These are phyloP conservation scores for Phytomonas sp. DNA, from an alignment of 208 protist species.

Conservation along the genomic window DNA sequence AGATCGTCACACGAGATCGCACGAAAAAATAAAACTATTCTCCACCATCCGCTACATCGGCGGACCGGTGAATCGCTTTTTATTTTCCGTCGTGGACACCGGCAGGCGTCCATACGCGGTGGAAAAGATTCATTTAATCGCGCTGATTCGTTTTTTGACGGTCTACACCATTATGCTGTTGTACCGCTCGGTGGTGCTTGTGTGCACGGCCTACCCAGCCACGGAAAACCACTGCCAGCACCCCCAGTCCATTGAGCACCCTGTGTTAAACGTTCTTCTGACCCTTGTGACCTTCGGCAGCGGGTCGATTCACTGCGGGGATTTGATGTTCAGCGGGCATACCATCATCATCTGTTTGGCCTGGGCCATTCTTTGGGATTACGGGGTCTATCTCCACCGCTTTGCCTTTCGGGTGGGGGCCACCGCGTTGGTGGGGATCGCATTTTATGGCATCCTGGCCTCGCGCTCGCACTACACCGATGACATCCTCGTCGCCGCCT, in stretches of 20 bases:
- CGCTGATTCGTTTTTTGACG: constrained; percentile 59
- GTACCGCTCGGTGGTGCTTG: constrained; percentile 61
- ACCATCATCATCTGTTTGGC: constrained; percentile 73
- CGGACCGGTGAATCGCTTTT: constrained; percentile 20
- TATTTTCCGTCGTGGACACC: constrained; percentile 46
- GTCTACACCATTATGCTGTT: constrained; percentile 58
- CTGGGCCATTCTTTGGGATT: constrained; percentile 43
- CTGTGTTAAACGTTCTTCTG: constrained; percentile 62
- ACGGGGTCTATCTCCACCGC: constrained; percentile 51
- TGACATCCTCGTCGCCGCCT: constrained; percentile 64
- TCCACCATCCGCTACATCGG: constrained; percentile 19
- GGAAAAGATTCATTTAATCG: constrained; percentile 29
- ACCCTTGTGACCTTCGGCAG: constrained; percentile 73
- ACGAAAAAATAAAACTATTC: not conserved
- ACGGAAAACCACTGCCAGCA: constrained; percentile 79
- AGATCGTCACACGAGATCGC: constrained; percentile 19
- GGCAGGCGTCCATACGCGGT: constrained; percentile 28
- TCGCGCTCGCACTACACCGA: constrained; percentile 87
- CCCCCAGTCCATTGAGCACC: constrained; percentile 44
- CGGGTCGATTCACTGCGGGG: constrained; percentile 80
- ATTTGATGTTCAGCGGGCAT: constrained; percentile 88
- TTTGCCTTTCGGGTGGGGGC: constrained; percentile 31
- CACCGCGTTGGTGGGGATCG: constrained; percentile 28
- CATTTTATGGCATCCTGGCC: constrained; percentile 65
- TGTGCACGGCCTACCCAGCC: constrained; percentile 71